Conservation (phyloP, 495 filamentous ascomycete species). For the Aspergillus mulundensis region DNA sequence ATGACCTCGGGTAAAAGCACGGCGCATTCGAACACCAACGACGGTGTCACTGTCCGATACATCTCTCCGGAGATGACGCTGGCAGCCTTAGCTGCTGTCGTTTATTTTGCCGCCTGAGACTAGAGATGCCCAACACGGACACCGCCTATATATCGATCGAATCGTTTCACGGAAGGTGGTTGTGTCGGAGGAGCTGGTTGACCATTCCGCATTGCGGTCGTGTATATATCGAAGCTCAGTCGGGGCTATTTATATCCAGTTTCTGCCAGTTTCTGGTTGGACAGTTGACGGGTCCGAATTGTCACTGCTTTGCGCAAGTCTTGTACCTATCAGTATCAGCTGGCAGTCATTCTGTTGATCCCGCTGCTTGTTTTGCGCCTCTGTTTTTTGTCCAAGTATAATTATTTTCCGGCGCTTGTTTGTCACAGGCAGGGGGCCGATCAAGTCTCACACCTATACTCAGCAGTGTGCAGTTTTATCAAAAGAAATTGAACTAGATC, state of each 20-base stretch:
- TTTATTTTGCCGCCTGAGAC: slow-evolving; percentile 13
- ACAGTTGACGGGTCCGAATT: background rate
- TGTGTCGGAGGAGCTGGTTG: background rate
- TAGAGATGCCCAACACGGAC: background rate
- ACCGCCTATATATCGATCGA: background rate
- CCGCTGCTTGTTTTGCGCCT: background rate
- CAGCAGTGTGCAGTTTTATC: background rate
- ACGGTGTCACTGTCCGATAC: slow-evolving; percentile 9
- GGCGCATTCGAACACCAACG: slow-evolving; percentile 11
- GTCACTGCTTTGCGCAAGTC: background rate
- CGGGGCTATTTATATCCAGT: background rate
- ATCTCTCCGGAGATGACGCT: slow-evolving; percentile 12
- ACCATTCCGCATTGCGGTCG: background rate
- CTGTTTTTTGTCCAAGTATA: background rate
- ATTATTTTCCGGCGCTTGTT: background rate
- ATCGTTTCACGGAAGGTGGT: background rate
- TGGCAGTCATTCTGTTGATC: background rate
- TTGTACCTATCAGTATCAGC: background rate
- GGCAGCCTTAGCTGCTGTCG: slow-evolving; percentile 9
- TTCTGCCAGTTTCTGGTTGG: background rate
- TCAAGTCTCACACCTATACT: background rate
- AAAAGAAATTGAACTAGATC: background rate
- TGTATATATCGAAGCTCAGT: slow-evolving; percentile 4
- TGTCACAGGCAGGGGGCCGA: background rate
- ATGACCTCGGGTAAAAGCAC: slow-evolving; percentile 15